Evolutionary conservation across 139 green algal genomes (phyloP).

Genomic region (Chlorella sp.): DNA sequence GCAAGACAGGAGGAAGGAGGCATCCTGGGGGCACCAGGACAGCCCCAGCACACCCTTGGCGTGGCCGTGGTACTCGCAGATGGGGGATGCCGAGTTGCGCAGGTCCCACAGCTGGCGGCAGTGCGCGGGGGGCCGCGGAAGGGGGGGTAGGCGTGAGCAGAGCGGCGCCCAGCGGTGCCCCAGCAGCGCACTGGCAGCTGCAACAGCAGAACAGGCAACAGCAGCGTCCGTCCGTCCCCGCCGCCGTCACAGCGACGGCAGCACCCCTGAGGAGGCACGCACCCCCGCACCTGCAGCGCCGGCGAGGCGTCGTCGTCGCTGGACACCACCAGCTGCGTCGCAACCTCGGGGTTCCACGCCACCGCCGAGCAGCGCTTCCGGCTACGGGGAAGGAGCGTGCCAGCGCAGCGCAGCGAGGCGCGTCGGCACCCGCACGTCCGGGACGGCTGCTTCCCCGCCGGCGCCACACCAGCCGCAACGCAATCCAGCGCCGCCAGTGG

Average conservation of each 20-base stretch:
- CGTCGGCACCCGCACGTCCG: too few relatives aligned
- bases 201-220: neutral
- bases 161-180: neutral
- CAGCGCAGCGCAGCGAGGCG: too few relatives aligned
- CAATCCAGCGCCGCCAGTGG: too few relatives aligned
- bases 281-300: conserved; percentile 88
- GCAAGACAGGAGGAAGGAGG: conserved; percentile 84
- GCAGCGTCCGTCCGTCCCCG: too few relatives aligned
- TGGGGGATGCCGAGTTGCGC: conserved; percentile 84
- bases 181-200: neutral
- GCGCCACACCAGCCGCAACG: too few relatives aligned
- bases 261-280: neutral
- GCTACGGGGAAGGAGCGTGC: too few relatives aligned
- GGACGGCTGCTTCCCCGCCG: too few relatives aligned
- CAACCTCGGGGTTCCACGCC: conserved; percentile 93
- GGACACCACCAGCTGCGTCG: conserved; percentile 94
- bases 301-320: conserved; percentile 89
- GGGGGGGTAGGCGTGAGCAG: neutral
- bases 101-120: conserved; percentile 99
- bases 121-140: conserved; percentile 59
- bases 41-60: conserved; percentile 86
- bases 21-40: conserved; percentile 90
- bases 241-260: neutral
- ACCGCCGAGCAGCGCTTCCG: conserved; percentile 65
- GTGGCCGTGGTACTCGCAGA: conserved; percentile 90